Evolutionary conservation across 2,329 filamentous ascomycete genomes (phyloP).

Genomic region (Domatiomyces globalis): DNA sequence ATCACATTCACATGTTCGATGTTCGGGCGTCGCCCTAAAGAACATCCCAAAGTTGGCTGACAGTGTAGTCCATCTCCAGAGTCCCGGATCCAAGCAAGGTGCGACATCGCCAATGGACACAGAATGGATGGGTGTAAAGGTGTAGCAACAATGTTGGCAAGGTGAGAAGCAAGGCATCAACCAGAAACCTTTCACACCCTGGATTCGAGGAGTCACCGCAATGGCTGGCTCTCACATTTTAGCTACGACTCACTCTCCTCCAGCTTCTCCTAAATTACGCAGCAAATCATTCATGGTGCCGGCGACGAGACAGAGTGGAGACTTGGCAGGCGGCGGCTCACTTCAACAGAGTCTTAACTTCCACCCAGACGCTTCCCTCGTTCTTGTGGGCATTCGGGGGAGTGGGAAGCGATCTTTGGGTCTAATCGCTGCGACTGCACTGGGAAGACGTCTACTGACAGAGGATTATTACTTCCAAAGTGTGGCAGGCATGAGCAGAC

Average conservation of each 20-base stretch:
- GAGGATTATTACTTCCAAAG: slow-evolving; percentile 33
- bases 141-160: too few relatives aligned
- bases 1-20: too few relatives aligned
- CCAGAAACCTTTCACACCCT: too few relatives aligned
- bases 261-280: background rate
- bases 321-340: background rate
- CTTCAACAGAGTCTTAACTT: slow-evolving; percentile 13
- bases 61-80: background rate
- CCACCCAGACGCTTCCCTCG: slow-evolving; percentile 27
- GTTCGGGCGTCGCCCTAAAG: too few relatives aligned
- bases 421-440: slow-evolving; percentile 29
- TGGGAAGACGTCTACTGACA: slow-evolving; percentile 31
- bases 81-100: background rate
- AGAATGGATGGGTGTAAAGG: background rate
- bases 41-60: too few relatives aligned
- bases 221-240: background rate
- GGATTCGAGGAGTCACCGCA: background rate
- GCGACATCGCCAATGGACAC: background rate
- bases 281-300: background rate
- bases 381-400: slow-evolving; percentile 31
- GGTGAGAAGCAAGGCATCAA: background rate
- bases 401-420: slow-evolving; percentile 31
- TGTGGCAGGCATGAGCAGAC: slow-evolving; percentile 28
- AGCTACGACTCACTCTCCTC: background rate
- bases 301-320: background rate